A percentile compares a stretch with the other conserved stretches of the same genome.
Conservation (phyloP, 1,139 yeast genomes). For the Suhomyces taliae region DNA sequence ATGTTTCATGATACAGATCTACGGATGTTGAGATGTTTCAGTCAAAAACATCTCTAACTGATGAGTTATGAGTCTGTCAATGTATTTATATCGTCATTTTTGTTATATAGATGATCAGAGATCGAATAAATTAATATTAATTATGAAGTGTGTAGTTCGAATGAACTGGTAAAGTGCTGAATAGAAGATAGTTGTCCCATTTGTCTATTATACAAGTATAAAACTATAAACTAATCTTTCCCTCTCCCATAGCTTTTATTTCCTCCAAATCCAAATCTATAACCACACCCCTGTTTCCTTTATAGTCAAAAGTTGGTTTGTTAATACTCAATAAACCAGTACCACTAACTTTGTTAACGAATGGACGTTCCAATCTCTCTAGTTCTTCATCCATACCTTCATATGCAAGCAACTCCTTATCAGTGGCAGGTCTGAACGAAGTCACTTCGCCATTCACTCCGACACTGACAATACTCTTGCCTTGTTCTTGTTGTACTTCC, state of each 20-base stretch:
- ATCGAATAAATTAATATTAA: neutral
- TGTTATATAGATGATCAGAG: neutral
- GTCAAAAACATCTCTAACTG: neutral
- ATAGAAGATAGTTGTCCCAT: too few species aligned
- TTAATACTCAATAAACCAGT: slow-evolving; percentile 40
- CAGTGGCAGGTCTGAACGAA: slow-evolving; percentile 20
- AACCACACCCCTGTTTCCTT: slow-evolving; percentile 26
- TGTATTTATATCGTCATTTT: neutral
- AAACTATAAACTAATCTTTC: neutral
- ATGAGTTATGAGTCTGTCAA: neutral
- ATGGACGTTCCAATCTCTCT: slow-evolving; percentile 35
- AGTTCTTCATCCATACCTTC: slow-evolving; percentile 12
- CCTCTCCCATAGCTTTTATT: slow-evolving; percentile 9
- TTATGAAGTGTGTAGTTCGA: too few species aligned
- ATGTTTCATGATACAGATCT: too few species aligned
- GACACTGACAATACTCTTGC: slow-evolving; percentile 33
- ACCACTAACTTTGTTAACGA: slow-evolving; percentile 39
- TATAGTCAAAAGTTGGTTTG: slow-evolving; percentile 38
- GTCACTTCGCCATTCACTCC: slow-evolving; percentile 54
- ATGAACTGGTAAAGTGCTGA: too few species aligned
- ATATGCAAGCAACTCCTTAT: slow-evolving; percentile 7
- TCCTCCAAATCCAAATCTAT: slow-evolving; percentile 43
- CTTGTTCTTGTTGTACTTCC: neutral
- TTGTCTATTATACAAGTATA: too few species aligned
- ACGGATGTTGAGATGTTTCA: too few species aligned